These are phyloP conservation scores for Sphagnum magellanicum DNA, from an alignment of 228 moss, liverwort and hornwort genomes.

Conservation along the genomic window DNA sequence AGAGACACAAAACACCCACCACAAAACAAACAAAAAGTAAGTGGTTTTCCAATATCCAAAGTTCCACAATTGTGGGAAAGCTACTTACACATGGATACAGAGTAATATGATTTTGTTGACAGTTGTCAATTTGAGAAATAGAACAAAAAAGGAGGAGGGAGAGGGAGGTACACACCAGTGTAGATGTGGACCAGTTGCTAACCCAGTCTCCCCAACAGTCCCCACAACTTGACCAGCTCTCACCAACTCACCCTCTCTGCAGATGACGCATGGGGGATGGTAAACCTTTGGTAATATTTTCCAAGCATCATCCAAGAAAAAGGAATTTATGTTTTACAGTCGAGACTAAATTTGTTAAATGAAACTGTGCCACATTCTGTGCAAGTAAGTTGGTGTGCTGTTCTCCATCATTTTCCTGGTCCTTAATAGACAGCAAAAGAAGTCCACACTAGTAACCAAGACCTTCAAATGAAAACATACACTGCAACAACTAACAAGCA, in stretches of 20 bases:
- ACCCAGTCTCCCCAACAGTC: constrained; percentile 60
- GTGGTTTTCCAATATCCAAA: neutral
- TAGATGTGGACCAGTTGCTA: constrained; percentile 71
- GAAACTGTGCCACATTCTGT: too few species aligned
- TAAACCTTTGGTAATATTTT: too few species aligned
- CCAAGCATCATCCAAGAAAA: too few species aligned
- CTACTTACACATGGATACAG: neutral
- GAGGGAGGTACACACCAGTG: constrained; percentile 35
- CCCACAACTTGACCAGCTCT: constrained; percentile 63
- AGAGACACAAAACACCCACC: neutral
- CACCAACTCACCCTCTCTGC: constrained; percentile 60
- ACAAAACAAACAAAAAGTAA: constrained; percentile 7
- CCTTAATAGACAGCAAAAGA: neutral
- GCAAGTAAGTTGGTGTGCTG: too few species aligned
- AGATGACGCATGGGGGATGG: neutral
- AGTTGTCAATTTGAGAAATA: neutral
- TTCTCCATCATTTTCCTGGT: too few species aligned
- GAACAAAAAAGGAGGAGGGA: neutral
- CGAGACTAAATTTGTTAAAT: too few species aligned
- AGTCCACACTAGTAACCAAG: neutral
- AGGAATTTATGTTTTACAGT: too few species aligned
- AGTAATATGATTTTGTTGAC: neutral
- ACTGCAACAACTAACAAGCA: too few species aligned
- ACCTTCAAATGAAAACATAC: too few species aligned
- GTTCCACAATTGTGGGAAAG: neutral